phyloP scores from a whole-genome alignment of 2,329 filamentous ascomycete species.

The Celoporthe dispersa region DNA sequence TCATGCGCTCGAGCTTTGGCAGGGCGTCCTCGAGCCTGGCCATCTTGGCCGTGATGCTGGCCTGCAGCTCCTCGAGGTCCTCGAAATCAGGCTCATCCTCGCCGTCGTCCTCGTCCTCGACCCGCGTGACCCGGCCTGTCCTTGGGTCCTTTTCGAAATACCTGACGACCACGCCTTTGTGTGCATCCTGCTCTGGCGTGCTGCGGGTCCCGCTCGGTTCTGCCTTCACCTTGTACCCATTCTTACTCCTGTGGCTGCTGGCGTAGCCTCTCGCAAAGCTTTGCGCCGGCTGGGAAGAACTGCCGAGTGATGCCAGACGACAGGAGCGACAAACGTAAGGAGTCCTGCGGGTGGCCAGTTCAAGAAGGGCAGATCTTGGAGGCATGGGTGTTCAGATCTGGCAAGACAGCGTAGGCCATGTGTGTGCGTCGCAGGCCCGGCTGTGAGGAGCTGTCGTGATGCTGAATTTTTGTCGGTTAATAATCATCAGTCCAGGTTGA shows the following conservation, averaged over 20 bases:
- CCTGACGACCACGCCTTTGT: constrained; percentile 13
- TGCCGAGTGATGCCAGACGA: constrained; percentile 16
- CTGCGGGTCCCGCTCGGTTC: background rate
- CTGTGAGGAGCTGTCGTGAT: background rate
- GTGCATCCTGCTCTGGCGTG: background rate
- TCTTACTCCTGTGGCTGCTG: constrained; percentile 6
- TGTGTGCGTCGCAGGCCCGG: background rate
- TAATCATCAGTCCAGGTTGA: background rate
- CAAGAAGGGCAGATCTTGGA: constrained; percentile 27
- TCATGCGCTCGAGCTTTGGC: constrained; percentile 14
- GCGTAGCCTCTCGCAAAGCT: constrained; percentile 22
- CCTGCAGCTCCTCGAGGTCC: constrained; percentile 70
- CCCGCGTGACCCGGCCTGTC: constrained; percentile 18
- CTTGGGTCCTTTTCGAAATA: constrained; percentile 27
- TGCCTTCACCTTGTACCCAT: background rate
- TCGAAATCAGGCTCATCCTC: constrained; percentile 76
- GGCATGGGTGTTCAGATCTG: constrained; percentile 35
- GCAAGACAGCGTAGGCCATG: constrained; percentile 32
- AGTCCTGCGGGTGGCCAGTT: constrained; percentile 27
- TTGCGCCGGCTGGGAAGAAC: constrained; percentile 12
- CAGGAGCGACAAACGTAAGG: constrained; percentile 28
- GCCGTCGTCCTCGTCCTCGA: constrained; percentile 57
- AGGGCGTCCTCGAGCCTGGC: constrained; percentile 28
- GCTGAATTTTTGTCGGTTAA: background rate
- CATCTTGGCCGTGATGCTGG: constrained; percentile 61